These are phyloP conservation scores for Chlamydomonas reinhardtii DNA, from an alignment of 163 green algal genomes.

Conservation along the genomic window DNA sequence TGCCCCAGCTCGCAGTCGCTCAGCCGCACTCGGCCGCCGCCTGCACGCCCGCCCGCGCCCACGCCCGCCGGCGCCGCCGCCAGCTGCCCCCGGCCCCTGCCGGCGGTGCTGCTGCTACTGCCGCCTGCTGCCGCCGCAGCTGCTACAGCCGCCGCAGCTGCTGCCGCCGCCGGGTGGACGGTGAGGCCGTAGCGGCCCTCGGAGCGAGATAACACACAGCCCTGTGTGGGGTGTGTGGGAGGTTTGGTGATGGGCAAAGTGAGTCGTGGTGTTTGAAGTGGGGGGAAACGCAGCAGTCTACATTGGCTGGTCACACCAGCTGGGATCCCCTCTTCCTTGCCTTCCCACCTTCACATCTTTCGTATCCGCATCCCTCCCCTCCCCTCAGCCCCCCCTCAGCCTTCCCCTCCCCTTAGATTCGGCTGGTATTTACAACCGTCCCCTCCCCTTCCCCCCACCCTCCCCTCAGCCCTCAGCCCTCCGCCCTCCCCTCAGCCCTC, in stretches of 20 bases:
- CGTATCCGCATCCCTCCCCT: not conserved
- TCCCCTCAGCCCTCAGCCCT: too few species aligned
- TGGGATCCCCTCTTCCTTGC: too few species aligned
- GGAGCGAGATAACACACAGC: slow-evolving; percentile 2
- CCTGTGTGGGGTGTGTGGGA: not conserved
- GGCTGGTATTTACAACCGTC: too few species aligned
- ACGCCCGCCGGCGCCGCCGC: not conserved
- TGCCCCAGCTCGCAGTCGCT: slow-evolving; percentile 22
- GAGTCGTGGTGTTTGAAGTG: too few species aligned
- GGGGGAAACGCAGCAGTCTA: too few species aligned
- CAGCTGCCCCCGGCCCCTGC: not conserved
- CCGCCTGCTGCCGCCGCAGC: too few species aligned
- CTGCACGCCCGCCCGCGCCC: not conserved
- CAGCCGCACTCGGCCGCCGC: not conserved
- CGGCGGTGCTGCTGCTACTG: not conserved
- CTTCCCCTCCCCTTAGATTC: too few species aligned
- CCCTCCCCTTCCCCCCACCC: too few species aligned
- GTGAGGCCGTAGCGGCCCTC: slow-evolving; percentile 41
- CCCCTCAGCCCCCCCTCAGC: too few species aligned
- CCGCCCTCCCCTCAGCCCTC: too few species aligned
- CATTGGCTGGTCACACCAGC: too few species aligned
- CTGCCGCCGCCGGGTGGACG: not conserved
- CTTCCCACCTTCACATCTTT: not conserved
- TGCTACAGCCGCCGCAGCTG: not conserved
- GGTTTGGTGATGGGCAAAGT: not conserved